Conservation (phyloP, 805 yeast species). For the Metschnikowia amazonensis region DNA sequence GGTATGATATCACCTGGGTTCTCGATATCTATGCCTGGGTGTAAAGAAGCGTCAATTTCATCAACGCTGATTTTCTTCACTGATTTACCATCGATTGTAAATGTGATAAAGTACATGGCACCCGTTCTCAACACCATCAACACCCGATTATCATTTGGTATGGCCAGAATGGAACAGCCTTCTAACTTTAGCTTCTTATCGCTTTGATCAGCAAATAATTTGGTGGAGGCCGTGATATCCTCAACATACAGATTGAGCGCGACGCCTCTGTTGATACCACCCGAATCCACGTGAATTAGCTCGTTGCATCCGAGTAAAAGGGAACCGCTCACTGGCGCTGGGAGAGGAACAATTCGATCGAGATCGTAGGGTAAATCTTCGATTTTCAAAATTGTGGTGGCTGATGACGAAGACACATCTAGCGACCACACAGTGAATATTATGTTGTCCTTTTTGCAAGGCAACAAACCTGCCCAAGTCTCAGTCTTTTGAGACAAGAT, state of each 20-base stretch:
- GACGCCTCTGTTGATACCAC: slow-evolving; percentile 62
- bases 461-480: slow-evolving; percentile 78
- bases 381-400: slow-evolving; percentile 66
- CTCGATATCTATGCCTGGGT: slow-evolving; percentile 33
- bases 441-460: slow-evolving; percentile 58
- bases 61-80: slow-evolving; percentile 34
- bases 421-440: slow-evolving; percentile 62
- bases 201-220: slow-evolving; percentile 45
- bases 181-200: slow-evolving; percentile 54
- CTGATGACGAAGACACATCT: slow-evolving; percentile 52
- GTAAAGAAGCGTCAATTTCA: slow-evolving; percentile 23
- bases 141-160: slow-evolving; percentile 36
- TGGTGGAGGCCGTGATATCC: slow-evolving; percentile 31
- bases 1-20: slow-evolving; percentile 41
- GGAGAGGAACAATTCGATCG: slow-evolving; percentile 58
- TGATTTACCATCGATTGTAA: slow-evolving; percentile 42
- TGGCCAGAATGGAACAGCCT: slow-evolving; percentile 37
- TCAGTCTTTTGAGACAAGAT: slow-evolving; percentile 51
- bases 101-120: slow-evolving; percentile 31
- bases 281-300: slow-evolving; percentile 71
- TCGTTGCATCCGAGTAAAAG: slow-evolving; percentile 72
- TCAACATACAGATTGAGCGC: slow-evolving; percentile 57
- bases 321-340: slow-evolving; percentile 65
- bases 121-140: slow-evolving; percentile 33
- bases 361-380: slow-evolving; percentile 72